These are phyloP conservation scores for Barnettozyma siamensis DNA, from an alignment of 805 yeast genomes.

Conservation along the genomic window DNA sequence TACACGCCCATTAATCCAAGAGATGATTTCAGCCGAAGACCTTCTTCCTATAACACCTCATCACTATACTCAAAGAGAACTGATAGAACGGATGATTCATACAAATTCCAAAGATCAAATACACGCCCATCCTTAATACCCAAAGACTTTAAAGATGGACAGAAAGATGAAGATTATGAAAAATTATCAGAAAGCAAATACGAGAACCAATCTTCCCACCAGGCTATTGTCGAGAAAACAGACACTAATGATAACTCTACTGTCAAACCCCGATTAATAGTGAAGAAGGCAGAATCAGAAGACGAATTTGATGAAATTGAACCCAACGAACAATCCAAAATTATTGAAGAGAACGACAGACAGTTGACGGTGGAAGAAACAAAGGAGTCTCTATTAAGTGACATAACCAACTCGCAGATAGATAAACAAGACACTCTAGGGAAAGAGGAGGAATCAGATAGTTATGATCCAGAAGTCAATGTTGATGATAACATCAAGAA, in stretches of 20 bases:
- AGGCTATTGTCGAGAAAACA: no score
- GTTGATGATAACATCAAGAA: slow-evolving; percentile 3
- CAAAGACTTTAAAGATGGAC: slow-evolving; percentile 20
- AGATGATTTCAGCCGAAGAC: neutral
- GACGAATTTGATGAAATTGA: no score
- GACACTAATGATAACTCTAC: no score
- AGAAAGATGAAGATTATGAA: slow-evolving; percentile 21
- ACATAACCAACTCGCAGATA: neutral
- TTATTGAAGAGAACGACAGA: no score
- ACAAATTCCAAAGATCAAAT: slow-evolving; percentile 1
- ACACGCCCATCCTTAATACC: slow-evolving; percentile 24
- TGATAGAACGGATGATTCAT: slow-evolving; percentile 3
- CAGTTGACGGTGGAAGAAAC: neutral
- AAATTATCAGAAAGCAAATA: slow-evolving; percentile 4
- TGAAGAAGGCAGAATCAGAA: neutral
- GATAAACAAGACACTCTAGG: slow-evolving; percentile 1
- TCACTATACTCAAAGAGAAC: slow-evolving; percentile 4
- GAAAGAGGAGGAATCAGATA: slow-evolving; percentile 14
- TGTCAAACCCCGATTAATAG: no score
- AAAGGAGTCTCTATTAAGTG: neutral
- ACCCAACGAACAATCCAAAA: neutral
- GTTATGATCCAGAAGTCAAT: slow-evolving; percentile 14
- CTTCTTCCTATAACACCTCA: neutral
- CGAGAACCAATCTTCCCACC: no score
- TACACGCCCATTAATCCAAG: neutral